A percentile compares a stretch with the other conserved stretches of the same genome.
Evolutionary conservation across 106 monocot genomes (phyloP).

Genomic region (Phalaenopsis equestris): DNA sequence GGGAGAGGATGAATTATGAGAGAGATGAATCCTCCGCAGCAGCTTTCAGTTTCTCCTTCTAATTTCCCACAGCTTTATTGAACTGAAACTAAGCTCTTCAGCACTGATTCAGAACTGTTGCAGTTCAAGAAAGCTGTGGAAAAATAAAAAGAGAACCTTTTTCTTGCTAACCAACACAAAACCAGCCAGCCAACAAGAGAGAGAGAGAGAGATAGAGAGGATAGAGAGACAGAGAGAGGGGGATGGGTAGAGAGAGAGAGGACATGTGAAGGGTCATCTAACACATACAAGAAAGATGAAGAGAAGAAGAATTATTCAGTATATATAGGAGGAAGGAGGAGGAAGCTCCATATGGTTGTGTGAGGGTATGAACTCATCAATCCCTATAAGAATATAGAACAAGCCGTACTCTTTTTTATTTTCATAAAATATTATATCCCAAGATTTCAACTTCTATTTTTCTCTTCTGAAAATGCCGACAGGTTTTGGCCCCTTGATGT

Average conservation of each 20-base stretch:
- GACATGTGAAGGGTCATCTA: not conserved
- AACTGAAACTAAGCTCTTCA: conserved; percentile 45
- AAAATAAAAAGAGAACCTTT: conserved; percentile 68
- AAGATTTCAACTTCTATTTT: not conserved
- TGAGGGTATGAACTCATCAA: not conserved
- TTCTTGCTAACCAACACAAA: not conserved
- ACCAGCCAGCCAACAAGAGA: not conserved
- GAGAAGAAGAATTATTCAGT: not conserved
- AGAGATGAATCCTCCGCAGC: not conserved
- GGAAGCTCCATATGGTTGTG: not conserved
- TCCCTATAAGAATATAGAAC: not conserved
- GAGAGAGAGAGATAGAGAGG: not conserved
- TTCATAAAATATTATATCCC: not conserved
- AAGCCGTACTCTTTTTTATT: not conserved
- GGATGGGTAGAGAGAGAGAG: too few relatives aligned
- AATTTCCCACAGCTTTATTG: conserved; percentile 99
- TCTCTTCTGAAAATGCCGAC: not conserved
- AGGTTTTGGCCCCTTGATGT: not conserved
- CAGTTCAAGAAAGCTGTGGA: conserved; percentile 82
- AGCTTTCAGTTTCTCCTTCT: conserved; percentile 45
- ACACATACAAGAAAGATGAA: not conserved
- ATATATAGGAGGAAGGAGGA: not conserved
- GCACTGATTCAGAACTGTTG: conserved; percentile 3
- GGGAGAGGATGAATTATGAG: not conserved
- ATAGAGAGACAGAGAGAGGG: not conserved